These are phyloP conservation scores for Ustilago lituana DNA, from an alignment of 1,284 basidiomycete species.

Conservation along the genomic window DNA sequence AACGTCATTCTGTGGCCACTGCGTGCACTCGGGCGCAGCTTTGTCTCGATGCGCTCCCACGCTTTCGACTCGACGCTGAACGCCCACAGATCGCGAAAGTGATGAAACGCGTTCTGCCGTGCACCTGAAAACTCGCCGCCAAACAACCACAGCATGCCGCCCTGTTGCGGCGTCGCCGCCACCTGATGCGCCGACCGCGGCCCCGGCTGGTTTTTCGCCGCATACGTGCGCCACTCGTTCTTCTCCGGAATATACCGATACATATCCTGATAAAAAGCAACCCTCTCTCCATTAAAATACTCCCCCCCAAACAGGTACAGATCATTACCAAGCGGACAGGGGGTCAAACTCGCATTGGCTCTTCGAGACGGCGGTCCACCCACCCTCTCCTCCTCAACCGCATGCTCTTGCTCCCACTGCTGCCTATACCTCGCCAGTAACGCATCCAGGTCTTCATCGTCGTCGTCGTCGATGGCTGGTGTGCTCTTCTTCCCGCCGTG, in stretches of 20 bases:
- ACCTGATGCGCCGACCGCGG: constrained; percentile 65
- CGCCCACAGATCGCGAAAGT: constrained; percentile 77
- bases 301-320: constrained; percentile 67
- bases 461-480: constrained; percentile 42
- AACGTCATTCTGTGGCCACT: constrained; percentile 86
- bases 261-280: constrained; percentile 64
- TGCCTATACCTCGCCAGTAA: constrained; percentile 58
- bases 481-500: constrained; percentile 50
- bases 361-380: constrained; percentile 57
- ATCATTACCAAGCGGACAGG: constrained; percentile 65
- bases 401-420: constrained; percentile 63
- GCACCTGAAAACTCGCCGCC: constrained; percentile 74
- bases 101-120: constrained; percentile 87
- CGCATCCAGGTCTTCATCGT: constrained; percentile 65
- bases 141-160: constrained; percentile 66
- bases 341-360: constrained; percentile 65
- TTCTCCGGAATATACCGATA: constrained; percentile 63
- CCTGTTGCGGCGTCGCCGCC: constrained; percentile 57
- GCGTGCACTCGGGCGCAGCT: constrained; percentile 80
- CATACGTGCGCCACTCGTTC: constrained; percentile 63
- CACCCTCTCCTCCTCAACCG: constrained; percentile 56
- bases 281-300: constrained; percentile 66
- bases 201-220: constrained; percentile 63
- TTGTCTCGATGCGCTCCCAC: constrained; percentile 91
- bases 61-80: constrained; percentile 69